Evolutionary conservation across 768 basidiomycete genomes (phyloP).

Genomic region (Kwoniella sp.): DNA sequence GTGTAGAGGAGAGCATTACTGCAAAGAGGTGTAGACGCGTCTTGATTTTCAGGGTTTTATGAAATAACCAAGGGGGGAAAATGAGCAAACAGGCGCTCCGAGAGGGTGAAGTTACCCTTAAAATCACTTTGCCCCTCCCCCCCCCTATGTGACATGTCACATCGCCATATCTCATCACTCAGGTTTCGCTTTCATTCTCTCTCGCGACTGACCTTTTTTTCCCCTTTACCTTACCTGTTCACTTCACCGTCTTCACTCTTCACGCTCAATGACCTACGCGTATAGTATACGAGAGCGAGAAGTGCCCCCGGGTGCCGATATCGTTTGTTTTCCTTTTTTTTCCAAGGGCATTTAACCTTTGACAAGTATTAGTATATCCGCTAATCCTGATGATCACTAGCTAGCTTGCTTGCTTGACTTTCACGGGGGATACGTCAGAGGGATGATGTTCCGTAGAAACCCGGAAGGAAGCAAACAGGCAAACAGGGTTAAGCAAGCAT

Average conservation of each 20-base stretch:
- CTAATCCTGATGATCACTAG: background rate
- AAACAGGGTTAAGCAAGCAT: constrained; percentile 3
- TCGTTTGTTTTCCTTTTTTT: background rate
- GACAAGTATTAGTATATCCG: background rate
- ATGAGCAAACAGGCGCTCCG: background rate
- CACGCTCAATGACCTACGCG: background rate
- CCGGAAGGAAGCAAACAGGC: too few species aligned
- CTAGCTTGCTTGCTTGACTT: background rate
- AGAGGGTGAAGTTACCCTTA: background rate
- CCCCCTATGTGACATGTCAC: constrained; percentile 20
- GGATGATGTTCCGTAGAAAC: too few species aligned
- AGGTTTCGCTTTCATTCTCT: too few species aligned
- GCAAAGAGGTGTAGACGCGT: background rate
- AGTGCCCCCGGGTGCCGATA: background rate
- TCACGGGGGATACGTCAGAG: background rate
- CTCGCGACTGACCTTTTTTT: constrained; percentile 15
- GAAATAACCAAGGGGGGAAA: background rate
- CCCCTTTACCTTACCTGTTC: background rate
- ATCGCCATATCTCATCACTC: too few species aligned
- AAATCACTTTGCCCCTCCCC: background rate
- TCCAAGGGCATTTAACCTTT: constrained; percentile 3
- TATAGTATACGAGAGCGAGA: background rate
- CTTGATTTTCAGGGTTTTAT: constrained; percentile 7
- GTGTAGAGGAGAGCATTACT: background rate
- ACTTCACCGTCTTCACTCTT: background rate